Evolutionary conservation across 352 stramenopile species (phyloP).

Genomic region (Phytophthora quininea): DNA sequence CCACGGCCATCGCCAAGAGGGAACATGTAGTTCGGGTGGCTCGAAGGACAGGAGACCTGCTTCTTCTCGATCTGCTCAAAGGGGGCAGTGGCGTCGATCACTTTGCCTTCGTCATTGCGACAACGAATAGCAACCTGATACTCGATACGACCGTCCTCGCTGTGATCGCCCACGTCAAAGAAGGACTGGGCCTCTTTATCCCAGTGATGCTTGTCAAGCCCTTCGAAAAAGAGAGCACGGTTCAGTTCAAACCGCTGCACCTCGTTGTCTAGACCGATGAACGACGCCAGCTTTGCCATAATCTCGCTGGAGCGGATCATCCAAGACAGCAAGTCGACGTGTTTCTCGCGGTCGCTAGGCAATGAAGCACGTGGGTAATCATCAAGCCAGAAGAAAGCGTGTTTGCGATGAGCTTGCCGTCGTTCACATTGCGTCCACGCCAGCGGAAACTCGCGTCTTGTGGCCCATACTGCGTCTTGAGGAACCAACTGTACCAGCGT

Average conservation of each 20-base stretch:
- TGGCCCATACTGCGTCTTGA: constrained; percentile 62
- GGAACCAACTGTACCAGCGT: constrained; percentile 81
- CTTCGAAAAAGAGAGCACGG: constrained; percentile 43
- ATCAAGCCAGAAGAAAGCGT: constrained; percentile 92
- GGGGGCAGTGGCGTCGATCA: constrained; percentile 46
- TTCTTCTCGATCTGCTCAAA: constrained; percentile 42
- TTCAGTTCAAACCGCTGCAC: constrained; percentile 36
- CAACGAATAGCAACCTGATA: constrained; percentile 74
- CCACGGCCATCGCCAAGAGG: constrained; percentile 81
- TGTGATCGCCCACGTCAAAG: constrained; percentile 86
- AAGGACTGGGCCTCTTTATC: constrained; percentile 64
- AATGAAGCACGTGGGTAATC: constrained; percentile 91
- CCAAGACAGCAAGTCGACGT: constrained; percentile 93
- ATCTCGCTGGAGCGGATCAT: constrained; percentile 80
- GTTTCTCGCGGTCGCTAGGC: constrained; percentile 79
- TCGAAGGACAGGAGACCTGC: constrained; percentile 51
- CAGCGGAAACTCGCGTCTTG: constrained; percentile 69
- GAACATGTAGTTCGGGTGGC: constrained; percentile 77
- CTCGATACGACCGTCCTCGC: constrained; percentile 69
- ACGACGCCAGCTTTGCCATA: constrained; percentile 50
- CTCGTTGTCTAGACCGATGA: constrained; percentile 40
- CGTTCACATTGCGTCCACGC: constrained; percentile 70
- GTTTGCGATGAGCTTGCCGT: constrained; percentile 88
- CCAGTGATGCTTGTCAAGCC: constrained; percentile 78
- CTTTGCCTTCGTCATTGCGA: constrained; percentile 51